phyloP scores from a whole-genome alignment of 768 basidiomycete genomes.

The Suillus occidentalis region DNA sequence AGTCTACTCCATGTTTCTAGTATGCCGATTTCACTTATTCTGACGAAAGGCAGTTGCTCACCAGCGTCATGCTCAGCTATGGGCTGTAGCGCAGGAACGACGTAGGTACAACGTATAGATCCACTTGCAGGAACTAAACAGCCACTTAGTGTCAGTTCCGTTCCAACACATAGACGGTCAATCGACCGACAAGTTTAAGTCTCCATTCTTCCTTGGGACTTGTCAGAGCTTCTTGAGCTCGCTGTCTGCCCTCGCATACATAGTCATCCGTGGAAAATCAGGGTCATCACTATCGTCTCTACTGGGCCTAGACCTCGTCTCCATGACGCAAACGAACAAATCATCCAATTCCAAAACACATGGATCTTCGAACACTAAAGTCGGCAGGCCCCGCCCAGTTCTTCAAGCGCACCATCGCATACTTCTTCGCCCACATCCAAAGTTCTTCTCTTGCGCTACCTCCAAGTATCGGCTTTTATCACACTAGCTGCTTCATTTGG shows the following conservation, averaged over 20 bases:
- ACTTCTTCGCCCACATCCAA: conserved; percentile 31
- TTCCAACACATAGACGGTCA: conserved; percentile 69
- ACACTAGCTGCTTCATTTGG: conserved; percentile 94
- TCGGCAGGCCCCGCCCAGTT: conserved; percentile 34
- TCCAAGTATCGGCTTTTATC: conserved; percentile 85
- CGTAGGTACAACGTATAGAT: conserved; percentile 44
- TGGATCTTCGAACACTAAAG: conserved; percentile 34
- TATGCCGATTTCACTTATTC: conserved; percentile 35
- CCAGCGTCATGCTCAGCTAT: conserved; percentile 48
- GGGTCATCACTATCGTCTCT: conserved; percentile 52
- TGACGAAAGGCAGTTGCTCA: conserved; percentile 8
- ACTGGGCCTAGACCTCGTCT: conserved; percentile 56
- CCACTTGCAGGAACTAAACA: not conserved
- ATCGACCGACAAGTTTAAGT: conserved; percentile 74
- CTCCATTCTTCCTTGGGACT: conserved; percentile 81
- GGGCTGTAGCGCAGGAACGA: conserved; percentile 95
- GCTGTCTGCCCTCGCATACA: conserved; percentile 75
- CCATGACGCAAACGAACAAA: conserved; percentile 18
- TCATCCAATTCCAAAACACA: conserved; percentile 28
- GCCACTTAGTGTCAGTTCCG: conserved; percentile 71
- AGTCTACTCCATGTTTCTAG: conserved; percentile 92
- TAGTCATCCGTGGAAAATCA: conserved; percentile 58
- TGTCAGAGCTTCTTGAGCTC: conserved; percentile 81
- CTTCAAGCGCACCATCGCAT: conserved; percentile 26
- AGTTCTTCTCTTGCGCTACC: conserved; percentile 67